phyloP scores from a whole-genome alignment of 2,329 filamentous ascomycete species.

The Truncatella angustata region DNA sequence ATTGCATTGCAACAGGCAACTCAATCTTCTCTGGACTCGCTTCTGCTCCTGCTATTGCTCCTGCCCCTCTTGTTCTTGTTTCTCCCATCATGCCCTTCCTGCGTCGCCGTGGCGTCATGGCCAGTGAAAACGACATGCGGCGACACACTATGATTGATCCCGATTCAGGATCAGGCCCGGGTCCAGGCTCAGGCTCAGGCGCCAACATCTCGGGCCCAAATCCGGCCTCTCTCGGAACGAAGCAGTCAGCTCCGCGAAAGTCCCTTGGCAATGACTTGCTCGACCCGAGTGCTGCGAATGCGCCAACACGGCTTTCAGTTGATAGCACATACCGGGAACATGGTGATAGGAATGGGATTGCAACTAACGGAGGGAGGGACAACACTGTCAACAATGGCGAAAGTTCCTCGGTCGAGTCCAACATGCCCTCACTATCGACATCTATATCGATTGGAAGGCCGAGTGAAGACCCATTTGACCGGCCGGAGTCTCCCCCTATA shows the following conservation, averaged over 20 bases:
- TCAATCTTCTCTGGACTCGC: too few relatives aligned
- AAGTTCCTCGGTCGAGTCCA: constrained; percentile 20
- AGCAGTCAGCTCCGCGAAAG: constrained; percentile 16
- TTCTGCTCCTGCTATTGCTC: too few relatives aligned
- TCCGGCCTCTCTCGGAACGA: constrained; percentile 10
- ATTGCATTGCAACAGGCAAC: too few relatives aligned
- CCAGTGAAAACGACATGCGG: constrained; percentile 59
- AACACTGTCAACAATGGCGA: constrained; percentile 15
- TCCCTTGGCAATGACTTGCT: constrained; percentile 19
- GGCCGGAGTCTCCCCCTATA: constrained; percentile 48
- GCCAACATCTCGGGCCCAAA: constrained; percentile 14
- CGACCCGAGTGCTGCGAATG: constrained; percentile 13
- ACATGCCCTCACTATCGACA: constrained; percentile 8
- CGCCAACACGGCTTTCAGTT: constrained; percentile 2
- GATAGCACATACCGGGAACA: constrained; percentile 10
- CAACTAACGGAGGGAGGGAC: not conserved
- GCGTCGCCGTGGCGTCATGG: constrained; percentile 59
- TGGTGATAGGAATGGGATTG: not conserved
- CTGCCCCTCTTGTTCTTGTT: too few relatives aligned
- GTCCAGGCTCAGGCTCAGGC: too few relatives aligned
- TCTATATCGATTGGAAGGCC: constrained; percentile 18
- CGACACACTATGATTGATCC: constrained; percentile 43
- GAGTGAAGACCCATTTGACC: constrained; percentile 28
- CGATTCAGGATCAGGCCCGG: constrained; percentile 15
- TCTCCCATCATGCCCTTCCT: constrained; percentile 60